phyloP scores from a whole-genome alignment of 2,329 filamentous ascomycete genomes.

The Ciborinia camelliae region DNA sequence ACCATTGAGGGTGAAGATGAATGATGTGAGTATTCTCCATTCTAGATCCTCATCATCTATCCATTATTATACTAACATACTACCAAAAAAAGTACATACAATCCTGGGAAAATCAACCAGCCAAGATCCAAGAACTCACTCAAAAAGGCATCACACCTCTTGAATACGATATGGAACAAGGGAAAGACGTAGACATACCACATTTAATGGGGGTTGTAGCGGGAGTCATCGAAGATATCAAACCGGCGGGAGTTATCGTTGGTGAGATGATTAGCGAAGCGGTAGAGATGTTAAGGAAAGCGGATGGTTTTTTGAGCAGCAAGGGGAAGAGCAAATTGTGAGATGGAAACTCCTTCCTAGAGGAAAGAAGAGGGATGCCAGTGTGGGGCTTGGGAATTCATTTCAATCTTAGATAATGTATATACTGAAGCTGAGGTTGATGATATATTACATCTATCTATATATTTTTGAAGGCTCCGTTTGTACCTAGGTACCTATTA shows the following conservation, averaged over 20 bases:
- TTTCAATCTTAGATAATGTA: no score
- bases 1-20: slow-evolving; percentile 75
- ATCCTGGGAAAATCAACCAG: slow-evolving; percentile 73
- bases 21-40: slow-evolving; percentile 40
- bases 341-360: no score
- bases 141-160: slow-evolving; percentile 76
- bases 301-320: slow-evolving; percentile 32
- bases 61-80: not conserved
- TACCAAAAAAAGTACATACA: slow-evolving; percentile 66
- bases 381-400: no score
- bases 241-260: slow-evolving; percentile 83
- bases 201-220: slow-evolving; percentile 95
- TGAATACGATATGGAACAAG: slow-evolving; percentile 76
- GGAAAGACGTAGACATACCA: slow-evolving; percentile 77
- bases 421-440: no score
- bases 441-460: no score
- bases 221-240: slow-evolving; percentile 69
- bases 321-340: slow-evolving; percentile 5
- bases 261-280: slow-evolving; percentile 83
- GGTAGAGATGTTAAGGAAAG: slow-evolving; percentile 61
- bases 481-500: no score
- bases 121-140: slow-evolving; percentile 72
- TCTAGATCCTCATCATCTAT: not conserved
- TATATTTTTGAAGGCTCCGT: no score
- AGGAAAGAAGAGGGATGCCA: no score